These are phyloP conservation scores for Trichoderma sp. DNA, from an alignment of 2,329 filamentous ascomycete genomes.

Conservation along the genomic window DNA sequence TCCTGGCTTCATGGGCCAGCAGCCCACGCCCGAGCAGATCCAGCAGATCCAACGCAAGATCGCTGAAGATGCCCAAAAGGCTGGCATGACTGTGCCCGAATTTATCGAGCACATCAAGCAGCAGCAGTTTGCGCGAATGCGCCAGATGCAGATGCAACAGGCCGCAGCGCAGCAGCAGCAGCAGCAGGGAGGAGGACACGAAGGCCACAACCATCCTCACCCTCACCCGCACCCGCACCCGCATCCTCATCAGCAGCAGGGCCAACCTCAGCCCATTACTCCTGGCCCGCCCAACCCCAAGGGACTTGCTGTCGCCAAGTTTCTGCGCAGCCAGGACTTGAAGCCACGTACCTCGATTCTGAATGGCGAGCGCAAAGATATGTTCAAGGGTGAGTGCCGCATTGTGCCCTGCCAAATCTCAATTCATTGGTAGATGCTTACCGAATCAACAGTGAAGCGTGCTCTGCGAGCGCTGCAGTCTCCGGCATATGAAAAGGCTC, in stretches of 20 bases:
- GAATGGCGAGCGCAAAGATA: constrained; percentile 94
- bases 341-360: constrained; percentile 90
- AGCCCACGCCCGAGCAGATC: constrained; percentile 80
- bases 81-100: constrained; percentile 80
- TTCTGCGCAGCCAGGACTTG: constrained; percentile 77
- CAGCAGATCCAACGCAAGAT: constrained; percentile 79
- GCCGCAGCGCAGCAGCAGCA: constrained; percentile 31
- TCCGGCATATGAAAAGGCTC: constrained; percentile 83
- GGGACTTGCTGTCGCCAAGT: constrained; percentile 84
- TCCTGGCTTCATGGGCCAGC: constrained; percentile 36
- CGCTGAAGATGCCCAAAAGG: constrained; percentile 76
- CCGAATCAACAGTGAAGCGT: constrained; percentile 73
- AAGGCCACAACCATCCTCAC: constrained; percentile 29
- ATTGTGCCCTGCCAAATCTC: background rate
- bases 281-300: constrained; percentile 84
- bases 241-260: constrained; percentile 38
- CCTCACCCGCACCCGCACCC: constrained; percentile 34
- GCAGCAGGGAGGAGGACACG: constrained; percentile 32
- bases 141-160: constrained; percentile 47
- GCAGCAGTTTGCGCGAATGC: constrained; percentile 51
- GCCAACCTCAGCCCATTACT: constrained; percentile 64
- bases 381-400: constrained; percentile 80
- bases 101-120: constrained; percentile 71
- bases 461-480: constrained; percentile 88
- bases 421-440: background rate